Percentiles rank a stretch among this genome's conserved stretches.
These are phyloP conservation scores for Heterobasidion parviporum DNA, from an alignment of 1,284 basidiomycete species.

Conservation along the genomic window DNA sequence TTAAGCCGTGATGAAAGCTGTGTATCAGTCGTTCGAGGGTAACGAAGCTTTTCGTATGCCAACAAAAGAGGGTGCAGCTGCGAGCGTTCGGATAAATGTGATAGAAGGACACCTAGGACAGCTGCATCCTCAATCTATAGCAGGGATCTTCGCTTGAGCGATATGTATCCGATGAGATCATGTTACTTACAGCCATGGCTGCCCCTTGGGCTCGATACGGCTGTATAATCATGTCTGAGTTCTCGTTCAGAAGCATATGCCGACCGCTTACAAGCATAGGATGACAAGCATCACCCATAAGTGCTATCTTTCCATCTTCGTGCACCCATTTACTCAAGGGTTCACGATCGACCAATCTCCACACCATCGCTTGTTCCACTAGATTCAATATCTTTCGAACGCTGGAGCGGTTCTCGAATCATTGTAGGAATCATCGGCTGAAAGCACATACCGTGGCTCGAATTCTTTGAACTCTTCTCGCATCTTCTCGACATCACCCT, in stretches of 20 bases:
- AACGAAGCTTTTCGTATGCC: constrained; percentile 46
- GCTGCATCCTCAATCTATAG: constrained; percentile 53
- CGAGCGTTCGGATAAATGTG: constrained; percentile 29
- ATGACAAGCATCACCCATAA: constrained; percentile 40
- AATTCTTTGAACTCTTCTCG: constrained; percentile 34
- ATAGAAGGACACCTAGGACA: constrained; percentile 51
- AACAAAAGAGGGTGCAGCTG: constrained; percentile 40
- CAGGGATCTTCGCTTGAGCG: neutral
- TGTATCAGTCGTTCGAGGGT: constrained; percentile 35
- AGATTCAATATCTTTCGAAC: constrained; percentile 30
- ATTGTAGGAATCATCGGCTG: neutral
- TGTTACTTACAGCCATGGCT: constrained; percentile 41
- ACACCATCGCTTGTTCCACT: constrained; percentile 33
- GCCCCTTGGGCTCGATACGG: constrained; percentile 64
- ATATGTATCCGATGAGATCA: neutral
- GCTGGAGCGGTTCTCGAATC: constrained; percentile 9
- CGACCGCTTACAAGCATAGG: constrained; percentile 49
- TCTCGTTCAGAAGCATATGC: neutral
- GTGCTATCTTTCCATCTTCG: constrained; percentile 24
- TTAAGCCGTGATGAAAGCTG: constrained; percentile 42
- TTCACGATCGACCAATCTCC: constrained; percentile 35
- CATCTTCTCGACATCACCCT: constrained; percentile 37
- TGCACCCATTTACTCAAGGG: constrained; percentile 36
- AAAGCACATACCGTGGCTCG: constrained; percentile 30
- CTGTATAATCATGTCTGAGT: constrained; percentile 19